A percentile compares a stretch with the other conserved stretches of the same genome.
phyloP scores from a whole-genome alignment of 106 monocot species.

The Allium sativum region DNA sequence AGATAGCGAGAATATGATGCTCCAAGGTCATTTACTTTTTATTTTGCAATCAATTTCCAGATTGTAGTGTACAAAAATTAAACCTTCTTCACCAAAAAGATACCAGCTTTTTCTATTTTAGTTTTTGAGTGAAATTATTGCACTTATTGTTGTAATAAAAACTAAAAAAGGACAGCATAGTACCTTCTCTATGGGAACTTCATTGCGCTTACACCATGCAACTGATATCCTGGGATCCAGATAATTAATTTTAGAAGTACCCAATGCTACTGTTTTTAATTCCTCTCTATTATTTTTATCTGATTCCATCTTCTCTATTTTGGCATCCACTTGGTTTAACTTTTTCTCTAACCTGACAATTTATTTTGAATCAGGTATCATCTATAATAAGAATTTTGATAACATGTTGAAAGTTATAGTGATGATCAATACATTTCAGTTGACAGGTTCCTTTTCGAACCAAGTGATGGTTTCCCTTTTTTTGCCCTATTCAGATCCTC shows the following conservation, averaged over 20 bases:
- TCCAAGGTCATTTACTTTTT: no score
- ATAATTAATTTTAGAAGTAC: constrained; percentile 61
- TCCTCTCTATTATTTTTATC: constrained; percentile 47
- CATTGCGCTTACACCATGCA: constrained; percentile 70
- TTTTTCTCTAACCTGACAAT: constrained; percentile 58
- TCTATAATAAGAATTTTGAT: not conserved
- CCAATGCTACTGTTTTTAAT: constrained; percentile 52
- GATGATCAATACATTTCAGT: constrained; percentile 55
- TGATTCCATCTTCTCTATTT: constrained; percentile 50
- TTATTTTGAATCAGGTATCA: constrained; percentile 2
- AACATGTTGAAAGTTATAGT: not conserved
- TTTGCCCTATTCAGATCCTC: constrained; percentile 62
- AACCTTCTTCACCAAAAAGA: no score
- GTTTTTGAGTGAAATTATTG: not conserved
- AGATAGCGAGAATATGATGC: no score
- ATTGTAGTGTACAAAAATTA: no score
- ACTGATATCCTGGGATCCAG: constrained; percentile 66
- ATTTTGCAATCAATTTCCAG: no score
- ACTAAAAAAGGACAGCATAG: not conserved
- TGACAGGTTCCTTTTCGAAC: constrained; percentile 54
- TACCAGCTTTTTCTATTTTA: not conserved
- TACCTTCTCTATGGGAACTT: constrained; percentile 70
- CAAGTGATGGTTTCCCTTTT: constrained; percentile 68
- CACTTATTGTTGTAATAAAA: no score
- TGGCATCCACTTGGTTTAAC: constrained; percentile 32